A percentile compares a stretch with the other conserved stretches of the same genome.
Evolutionary conservation across 495 filamentous ascomycete genomes (phyloP).

Genomic region (Astrothelium macrocarpum): DNA sequence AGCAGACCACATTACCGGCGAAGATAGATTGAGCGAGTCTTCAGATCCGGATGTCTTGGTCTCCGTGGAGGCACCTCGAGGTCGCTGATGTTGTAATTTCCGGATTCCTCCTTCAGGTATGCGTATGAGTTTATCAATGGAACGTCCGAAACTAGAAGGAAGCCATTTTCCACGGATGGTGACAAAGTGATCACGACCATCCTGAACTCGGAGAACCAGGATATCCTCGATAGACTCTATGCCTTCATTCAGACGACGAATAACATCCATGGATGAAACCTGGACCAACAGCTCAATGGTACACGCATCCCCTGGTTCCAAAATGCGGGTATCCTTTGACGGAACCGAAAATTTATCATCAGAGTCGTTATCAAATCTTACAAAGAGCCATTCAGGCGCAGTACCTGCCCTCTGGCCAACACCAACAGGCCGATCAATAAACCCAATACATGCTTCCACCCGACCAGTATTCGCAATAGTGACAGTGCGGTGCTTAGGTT

Average conservation of each 20-base stretch:
- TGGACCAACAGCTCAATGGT: slow-evolving; percentile 55
- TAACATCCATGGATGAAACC: slow-evolving; percentile 52
- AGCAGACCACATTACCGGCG: slow-evolving; percentile 51
- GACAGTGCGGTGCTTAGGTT: slow-evolving; percentile 50
- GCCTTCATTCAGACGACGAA: slow-evolving; percentile 62
- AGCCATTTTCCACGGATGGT: slow-evolving; percentile 68
- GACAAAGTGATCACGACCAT: slow-evolving; percentile 87
- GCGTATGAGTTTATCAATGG: slow-evolving; percentile 70
- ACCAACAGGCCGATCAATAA: slow-evolving; percentile 57
- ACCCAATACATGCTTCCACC: slow-evolving; percentile 62
- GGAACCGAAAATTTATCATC: slow-evolving; percentile 26
- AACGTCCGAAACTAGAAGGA: slow-evolving; percentile 72
- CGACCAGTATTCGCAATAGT: slow-evolving; percentile 89
- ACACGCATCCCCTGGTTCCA: slow-evolving; percentile 75
- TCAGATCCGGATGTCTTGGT: slow-evolving; percentile 13
- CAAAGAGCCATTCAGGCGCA: slow-evolving; percentile 54
- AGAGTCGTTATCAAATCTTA: slow-evolving; percentile 47
- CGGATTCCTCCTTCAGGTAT: slow-evolving; percentile 69
- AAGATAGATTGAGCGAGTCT: background rate
- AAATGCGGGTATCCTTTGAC: slow-evolving; percentile 40
- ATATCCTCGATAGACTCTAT: slow-evolving; percentile 66
- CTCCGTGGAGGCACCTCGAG: slow-evolving; percentile 34
- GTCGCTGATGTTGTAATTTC: slow-evolving; percentile 42
- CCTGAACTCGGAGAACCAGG: slow-evolving; percentile 73
- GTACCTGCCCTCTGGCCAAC: slow-evolving; percentile 35